phyloP scores from a whole-genome alignment of 2,329 filamentous ascomycete species.

The Emydomyces testavorans region DNA sequence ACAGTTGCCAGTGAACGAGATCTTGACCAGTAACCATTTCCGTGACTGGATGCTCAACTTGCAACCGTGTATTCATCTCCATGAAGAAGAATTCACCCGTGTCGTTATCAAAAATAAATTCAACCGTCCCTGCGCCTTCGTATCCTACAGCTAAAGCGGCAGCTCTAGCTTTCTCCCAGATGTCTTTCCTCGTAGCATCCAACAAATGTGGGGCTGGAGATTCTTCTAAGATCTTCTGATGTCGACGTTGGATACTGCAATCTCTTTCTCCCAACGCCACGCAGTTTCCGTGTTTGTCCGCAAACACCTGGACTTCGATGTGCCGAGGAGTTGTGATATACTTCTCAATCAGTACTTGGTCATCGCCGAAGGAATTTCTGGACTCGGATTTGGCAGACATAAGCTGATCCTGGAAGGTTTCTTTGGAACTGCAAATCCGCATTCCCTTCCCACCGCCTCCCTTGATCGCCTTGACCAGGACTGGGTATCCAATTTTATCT shows the following conservation, averaged over 20 bases:
- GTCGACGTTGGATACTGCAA: constrained; percentile 54
- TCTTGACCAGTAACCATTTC: constrained; percentile 67
- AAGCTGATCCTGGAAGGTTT: constrained; percentile 50
- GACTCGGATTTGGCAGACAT: constrained; percentile 55
- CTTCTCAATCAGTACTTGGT: constrained; percentile 56
- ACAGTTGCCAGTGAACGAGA: constrained; percentile 89
- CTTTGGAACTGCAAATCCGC: constrained; percentile 48
- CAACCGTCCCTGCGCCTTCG: constrained; percentile 55
- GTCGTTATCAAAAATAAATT: constrained; percentile 60
- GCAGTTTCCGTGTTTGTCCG: constrained; percentile 53
- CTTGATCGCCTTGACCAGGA: constrained; percentile 55
- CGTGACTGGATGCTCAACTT: constrained; percentile 94
- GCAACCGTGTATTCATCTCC: constrained; percentile 70
- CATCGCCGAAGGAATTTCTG: constrained; percentile 52
- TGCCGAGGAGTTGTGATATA: constrained; percentile 56
- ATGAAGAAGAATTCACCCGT: constrained; percentile 57
- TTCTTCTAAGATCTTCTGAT: constrained; percentile 57
- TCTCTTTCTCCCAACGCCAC: constrained; percentile 54
- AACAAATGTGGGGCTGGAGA: constrained; percentile 53
- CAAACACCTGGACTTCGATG: constrained; percentile 57
- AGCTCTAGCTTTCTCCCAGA: constrained; percentile 54
- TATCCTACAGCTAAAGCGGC: constrained; percentile 54
- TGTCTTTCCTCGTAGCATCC: constrained; percentile 48
- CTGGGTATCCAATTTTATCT: constrained; percentile 55
- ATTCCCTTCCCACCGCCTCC: constrained; percentile 58